Percentiles rank a stretch among this genome's conserved stretches.
phyloP scores from a whole-genome alignment of 805 yeast genomes.

The Candida bentonensis region DNA sequence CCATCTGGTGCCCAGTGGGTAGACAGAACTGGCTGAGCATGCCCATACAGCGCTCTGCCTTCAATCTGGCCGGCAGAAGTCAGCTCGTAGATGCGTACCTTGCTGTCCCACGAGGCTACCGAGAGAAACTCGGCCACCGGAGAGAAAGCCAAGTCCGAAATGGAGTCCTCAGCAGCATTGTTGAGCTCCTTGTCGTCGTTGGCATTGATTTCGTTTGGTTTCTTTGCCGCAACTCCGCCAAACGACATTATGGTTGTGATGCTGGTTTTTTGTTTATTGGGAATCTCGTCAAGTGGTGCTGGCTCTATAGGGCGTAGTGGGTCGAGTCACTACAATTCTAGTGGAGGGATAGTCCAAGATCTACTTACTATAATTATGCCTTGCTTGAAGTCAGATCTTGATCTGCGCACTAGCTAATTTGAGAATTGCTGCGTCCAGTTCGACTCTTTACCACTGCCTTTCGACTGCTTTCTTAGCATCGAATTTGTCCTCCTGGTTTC shows the following conservation, averaged over 20 bases:
- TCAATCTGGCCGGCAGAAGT: constrained; percentile 57
- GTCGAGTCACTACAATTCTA: no score
- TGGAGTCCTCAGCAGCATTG: constrained; percentile 85
- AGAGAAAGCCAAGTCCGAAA: constrained; percentile 72
- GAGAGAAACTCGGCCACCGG: constrained; percentile 73
- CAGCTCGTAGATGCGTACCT: constrained; percentile 84
- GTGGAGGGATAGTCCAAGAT: no score
- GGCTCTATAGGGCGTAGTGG: no score
- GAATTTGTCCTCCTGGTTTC: no score
- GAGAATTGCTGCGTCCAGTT: no score
- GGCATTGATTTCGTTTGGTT: constrained; percentile 5
- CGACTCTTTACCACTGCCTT: no score
- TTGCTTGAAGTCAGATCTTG: no score
- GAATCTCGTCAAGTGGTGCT: no score
- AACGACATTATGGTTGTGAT: neutral
- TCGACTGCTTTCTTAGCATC: no score
- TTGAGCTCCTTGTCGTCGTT: constrained; percentile 24
- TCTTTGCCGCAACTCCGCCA: neutral
- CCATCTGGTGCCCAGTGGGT: constrained; percentile 84
- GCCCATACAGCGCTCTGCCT: constrained; percentile 82
- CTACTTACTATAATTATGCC: no score
- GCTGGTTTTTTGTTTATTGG: no score
- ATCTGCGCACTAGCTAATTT: no score
- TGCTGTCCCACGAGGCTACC: constrained; percentile 88
- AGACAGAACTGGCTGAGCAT: constrained; percentile 73